A percentile compares a stretch with the other conserved stretches of the same genome.
phyloP scores from a whole-genome alignment of 805 yeast species.

The Wickerhamiella musiphila region DNA sequence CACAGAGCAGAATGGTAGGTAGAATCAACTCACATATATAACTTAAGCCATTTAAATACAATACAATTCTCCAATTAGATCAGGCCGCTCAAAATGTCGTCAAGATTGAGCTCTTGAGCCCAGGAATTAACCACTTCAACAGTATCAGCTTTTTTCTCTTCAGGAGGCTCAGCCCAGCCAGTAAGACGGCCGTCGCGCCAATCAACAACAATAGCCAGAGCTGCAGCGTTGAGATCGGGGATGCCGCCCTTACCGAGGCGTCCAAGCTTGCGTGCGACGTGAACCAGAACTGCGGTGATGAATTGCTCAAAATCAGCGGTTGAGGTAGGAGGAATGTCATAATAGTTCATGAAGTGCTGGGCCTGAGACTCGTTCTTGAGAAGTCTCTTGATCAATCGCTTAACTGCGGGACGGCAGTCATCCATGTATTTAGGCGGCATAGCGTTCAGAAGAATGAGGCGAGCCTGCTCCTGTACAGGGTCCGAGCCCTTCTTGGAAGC shows the following conservation, averaged over 20 bases:
- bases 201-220: conserved; percentile 64
- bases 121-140: conserved; percentile 74
- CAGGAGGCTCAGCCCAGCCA: conserved; percentile 70
- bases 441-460: conserved; percentile 73
- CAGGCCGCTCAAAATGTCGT: conserved; percentile 39
- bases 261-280: conserved; percentile 84
- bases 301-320: conserved; percentile 55
- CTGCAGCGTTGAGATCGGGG: conserved; percentile 78
- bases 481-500: conserved; percentile 22
- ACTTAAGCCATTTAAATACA: neutral
- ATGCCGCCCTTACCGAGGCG: conserved; percentile 85
- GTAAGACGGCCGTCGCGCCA: conserved; percentile 94
- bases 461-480: conserved; percentile 63
- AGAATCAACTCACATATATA: neutral
- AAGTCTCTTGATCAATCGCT: conserved; percentile 56
- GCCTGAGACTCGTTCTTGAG: conserved; percentile 49
- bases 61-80: conserved; percentile 5
- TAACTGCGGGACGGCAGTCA: conserved; percentile 74
- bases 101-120: conserved; percentile 90
- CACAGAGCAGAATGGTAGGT: no score
- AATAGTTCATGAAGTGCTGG: conserved; percentile 52
- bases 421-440: conserved; percentile 69
- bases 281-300: conserved; percentile 74
- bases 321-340: conserved; percentile 68
- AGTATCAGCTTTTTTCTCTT: conserved; percentile 28